These are phyloP conservation scores for Candida montana DNA, from an alignment of 805 yeast species.

Conservation along the genomic window DNA sequence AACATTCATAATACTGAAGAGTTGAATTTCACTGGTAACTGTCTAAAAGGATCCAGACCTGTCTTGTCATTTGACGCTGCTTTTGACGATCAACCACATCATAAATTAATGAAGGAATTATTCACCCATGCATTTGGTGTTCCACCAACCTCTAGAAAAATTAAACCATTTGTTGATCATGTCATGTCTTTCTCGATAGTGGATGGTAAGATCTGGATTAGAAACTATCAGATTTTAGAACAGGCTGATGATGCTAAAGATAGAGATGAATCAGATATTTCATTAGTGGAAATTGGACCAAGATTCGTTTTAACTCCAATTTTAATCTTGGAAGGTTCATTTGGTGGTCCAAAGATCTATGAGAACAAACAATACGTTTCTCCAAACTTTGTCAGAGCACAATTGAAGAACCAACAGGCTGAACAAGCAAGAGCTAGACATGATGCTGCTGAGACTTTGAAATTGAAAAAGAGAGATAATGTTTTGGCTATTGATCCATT, in stretches of 20 bases:
- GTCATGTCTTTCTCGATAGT: conserved; percentile 90
- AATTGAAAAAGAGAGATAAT: conserved; percentile 68
- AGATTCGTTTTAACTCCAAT: conserved; percentile 90
- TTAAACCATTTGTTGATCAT: conserved; percentile 93
- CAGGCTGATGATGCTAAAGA: conserved; percentile 48
- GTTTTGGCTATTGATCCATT: conserved; percentile 78
- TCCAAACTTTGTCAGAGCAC: conserved; percentile 93
- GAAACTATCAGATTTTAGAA: conserved; percentile 87
- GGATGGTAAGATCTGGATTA: conserved; percentile 91
- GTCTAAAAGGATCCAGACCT: conserved; percentile 93
- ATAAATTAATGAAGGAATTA: conserved; percentile 75
- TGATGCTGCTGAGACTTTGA: conserved; percentile 72
- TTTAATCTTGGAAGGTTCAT: conserved; percentile 90
- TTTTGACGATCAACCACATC: conserved; percentile 68
- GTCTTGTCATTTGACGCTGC: conserved; percentile 79
- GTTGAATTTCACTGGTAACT: conserved; percentile 92
- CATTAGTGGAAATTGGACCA: conserved; percentile 93
- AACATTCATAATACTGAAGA: conserved; percentile 96
- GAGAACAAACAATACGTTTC: conserved; percentile 96
- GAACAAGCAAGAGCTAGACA: conserved; percentile 71
- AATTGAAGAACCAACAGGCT: conserved; percentile 73
- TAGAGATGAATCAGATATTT: conserved; percentile 55
- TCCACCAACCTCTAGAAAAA: conserved; percentile 87
- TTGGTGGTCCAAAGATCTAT: conserved; percentile 95
- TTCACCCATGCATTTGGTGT: conserved; percentile 85